Evolutionary conservation across 345 rosid species (phyloP), one percentile per base, ranked within the genome.

Genomic region (Euphorbia tirucalli): DNA sequence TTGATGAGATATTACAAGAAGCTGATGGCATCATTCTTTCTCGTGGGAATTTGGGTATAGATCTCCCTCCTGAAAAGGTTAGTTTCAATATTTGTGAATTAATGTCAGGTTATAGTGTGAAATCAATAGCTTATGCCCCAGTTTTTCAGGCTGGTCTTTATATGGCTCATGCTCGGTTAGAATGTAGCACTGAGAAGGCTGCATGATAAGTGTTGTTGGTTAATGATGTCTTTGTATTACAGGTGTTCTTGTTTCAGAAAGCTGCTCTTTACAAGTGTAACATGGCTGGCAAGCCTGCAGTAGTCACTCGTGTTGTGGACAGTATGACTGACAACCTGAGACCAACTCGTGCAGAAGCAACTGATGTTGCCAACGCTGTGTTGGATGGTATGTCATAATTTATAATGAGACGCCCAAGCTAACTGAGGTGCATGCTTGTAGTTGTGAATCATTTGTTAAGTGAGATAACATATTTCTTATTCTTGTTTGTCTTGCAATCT

Each of bases 351-450:
- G 98, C 98, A 16, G 97, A 94, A 78, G 97, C 98, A 70, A 94
- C 98, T 76, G 97, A 94, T 85, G 98, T 94, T 76, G 98, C 98
- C 55, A 94, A 94, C 84, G 98, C 98, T 72, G 98, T 94, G 52
- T 82, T 94, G 69, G 98, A 92, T 77, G 98, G 98, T 93, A 71
- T 24, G 81, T 73, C 11, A 49, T 35, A 37, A 18, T 65, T 44
- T 62, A 64, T 9, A 69, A 21, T 61, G 19, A 27, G 41, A 63
- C 74, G 14, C 62, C 31, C 69, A 39, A 28, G 43, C 50, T 41
- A 22, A 2, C 8, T 22, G 50, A 57, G 11, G 19, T 31, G 30
- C 16, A 46, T 13, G 0, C 8, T 70, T 59, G 25, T 70, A 19
- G 11, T 59, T 43, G 4, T 6, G 19, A 15, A n/a, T 28, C 10